Evolutionary conservation across 2,329 filamentous ascomycete genomes (phyloP), one percentile per base, ranked within the genome.

Genomic region (Setomelanomma holmii): DNA sequence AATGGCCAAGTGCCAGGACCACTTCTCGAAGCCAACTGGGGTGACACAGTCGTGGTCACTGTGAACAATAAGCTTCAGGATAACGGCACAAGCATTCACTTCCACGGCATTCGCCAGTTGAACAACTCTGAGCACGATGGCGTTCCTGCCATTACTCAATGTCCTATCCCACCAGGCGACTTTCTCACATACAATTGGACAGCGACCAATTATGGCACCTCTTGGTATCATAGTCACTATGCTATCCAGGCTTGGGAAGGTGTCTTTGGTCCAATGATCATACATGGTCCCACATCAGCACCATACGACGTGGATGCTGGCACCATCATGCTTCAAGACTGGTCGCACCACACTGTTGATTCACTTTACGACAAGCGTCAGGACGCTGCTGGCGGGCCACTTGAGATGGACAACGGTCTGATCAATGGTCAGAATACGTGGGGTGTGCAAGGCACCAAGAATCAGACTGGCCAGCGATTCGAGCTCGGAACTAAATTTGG

Each of bases 51-150:
- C 11, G 50, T 44, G 1, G 49, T 78, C 49, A 71, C 64, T 20
- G 67, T 79, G 11, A 65, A 62, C 24, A 74, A 74, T 45, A 61
- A 55, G n/a, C 57, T 75, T 6, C 47, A 49, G 5, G 50, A 56
- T 30, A 52, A 61, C 6, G 57, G 52, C 5, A 61, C 58, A 4
- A 48, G 49, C 10, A 55, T 82, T n/a, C 80, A 82, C 58, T 82
- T 76, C 73, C 80, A 83, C 51, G 80, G 80, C 0, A 58, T 82
- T 20, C 69, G 76, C 14, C 77, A 80, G 55, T 49, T 70, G 3
- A 45, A 84, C 19, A 86, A 84, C 0, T 83, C 79, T 8, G 78
- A 86, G 43, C 90, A 91, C 86, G 90, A 93, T 71, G 90, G 90
- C 7, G 79, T 88, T 41, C 91, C 92, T 86, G 89, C 92, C 69